Evolutionary conservation across 495 filamentous ascomycete genomes (phyloP).

Genomic region (Xylaria nigripes): DNA sequence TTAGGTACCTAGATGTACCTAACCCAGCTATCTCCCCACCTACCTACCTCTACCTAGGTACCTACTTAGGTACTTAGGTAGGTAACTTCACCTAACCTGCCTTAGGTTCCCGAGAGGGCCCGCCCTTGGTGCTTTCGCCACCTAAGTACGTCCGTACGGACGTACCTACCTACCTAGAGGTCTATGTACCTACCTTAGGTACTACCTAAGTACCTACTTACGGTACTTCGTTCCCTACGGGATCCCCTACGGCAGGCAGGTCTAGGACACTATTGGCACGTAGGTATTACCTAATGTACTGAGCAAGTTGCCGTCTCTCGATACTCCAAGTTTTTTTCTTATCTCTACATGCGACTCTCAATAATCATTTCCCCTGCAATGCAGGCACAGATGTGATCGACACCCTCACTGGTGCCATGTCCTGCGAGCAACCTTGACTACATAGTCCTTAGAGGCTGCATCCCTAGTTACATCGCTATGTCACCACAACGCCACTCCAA

Average conservation of each 20-base stretch:
- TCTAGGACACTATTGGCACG: not conserved
- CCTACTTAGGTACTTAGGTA: no score
- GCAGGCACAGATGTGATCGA: not conserved
- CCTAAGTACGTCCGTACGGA: no score
- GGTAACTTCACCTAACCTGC: no score
- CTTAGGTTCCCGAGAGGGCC: no score
- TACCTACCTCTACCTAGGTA: no score
- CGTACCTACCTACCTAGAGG: no score
- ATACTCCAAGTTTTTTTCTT: not conserved
- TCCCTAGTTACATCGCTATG: not conserved
- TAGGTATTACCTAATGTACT: not conserved
- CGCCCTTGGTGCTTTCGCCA: no score
- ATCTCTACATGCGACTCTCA: not conserved
- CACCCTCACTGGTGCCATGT: not conserved
- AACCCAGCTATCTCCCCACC: no score
- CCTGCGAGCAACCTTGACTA: not conserved
- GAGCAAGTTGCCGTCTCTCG: not conserved
- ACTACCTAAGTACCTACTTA: no score
- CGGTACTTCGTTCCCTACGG: no score
- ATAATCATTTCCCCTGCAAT: not conserved
- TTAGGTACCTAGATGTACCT: no score
- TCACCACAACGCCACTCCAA: conserved; percentile 8
- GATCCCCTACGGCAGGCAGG: not conserved
- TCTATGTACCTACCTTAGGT: no score
- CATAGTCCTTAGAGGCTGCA: not conserved